These are phyloP conservation scores for Aspergillus sp. DNA, from an alignment of 2,329 filamentous ascomycete species.

Conservation along the genomic window DNA sequence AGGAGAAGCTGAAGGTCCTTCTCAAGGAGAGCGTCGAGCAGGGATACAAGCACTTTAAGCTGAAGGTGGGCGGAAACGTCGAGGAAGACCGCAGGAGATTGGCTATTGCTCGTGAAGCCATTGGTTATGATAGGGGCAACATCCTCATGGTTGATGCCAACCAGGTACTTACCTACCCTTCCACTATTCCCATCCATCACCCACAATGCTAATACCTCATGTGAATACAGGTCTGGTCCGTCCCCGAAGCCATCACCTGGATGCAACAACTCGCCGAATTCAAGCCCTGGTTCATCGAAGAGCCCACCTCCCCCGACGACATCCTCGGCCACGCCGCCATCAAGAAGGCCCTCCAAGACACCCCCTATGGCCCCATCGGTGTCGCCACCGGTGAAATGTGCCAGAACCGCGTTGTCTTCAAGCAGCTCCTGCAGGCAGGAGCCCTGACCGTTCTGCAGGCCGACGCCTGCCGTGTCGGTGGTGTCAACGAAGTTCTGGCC, in stretches of 20 bases:
- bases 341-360: conserved; percentile 69
- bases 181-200: not conserved
- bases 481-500: conserved; percentile 90
- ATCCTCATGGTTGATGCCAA: conserved; percentile 93
- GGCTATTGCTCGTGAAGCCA: conserved; percentile 72
- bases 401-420: conserved; percentile 92
- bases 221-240: conserved; percentile 68
- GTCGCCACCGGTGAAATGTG: conserved; percentile 95
- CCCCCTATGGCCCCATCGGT: conserved; percentile 64
- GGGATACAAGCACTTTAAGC: conserved; percentile 85
- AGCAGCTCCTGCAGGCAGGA: conserved; percentile 78
- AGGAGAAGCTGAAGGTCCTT: conserved; percentile 80
- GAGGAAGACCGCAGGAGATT: conserved; percentile 72
- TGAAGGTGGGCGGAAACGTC: conserved; percentile 79
- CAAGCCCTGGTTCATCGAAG: conserved; percentile 87
- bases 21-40: conserved; percentile 72
- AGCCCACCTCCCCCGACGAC: conserved; percentile 88
- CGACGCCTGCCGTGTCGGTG: conserved; percentile 85
- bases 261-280: conserved; percentile 82
- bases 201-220: not conserved
- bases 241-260: conserved; percentile 83
- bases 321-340: conserved; percentile 85
- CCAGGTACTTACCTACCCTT: conserved; percentile 55
- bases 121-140: conserved; percentile 80
- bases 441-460: conserved; percentile 89